phyloP scores from a whole-genome alignment of 1,284 basidiomycete species.

The Heterobasidion irregulare region DNA sequence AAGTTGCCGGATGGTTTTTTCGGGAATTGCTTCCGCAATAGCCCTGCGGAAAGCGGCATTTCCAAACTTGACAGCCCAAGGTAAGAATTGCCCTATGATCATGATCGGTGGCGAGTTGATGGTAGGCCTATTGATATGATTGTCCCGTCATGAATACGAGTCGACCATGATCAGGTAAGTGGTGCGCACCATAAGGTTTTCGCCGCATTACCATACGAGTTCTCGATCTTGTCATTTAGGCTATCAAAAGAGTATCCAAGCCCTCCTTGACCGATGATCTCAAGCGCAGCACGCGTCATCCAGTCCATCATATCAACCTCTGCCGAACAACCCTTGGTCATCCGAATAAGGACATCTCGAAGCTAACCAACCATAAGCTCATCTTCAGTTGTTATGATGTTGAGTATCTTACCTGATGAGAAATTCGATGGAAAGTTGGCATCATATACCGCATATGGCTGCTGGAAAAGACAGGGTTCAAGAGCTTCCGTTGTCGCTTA shows the following conservation, averaged over 20 bases:
- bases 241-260: conserved; percentile 28
- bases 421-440: conserved; percentile 16
- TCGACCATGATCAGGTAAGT: conserved; percentile 9
- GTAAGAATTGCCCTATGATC: conserved; percentile 25
- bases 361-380: neutral
- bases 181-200: conserved; percentile 15
- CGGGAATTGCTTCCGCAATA: conserved; percentile 22
- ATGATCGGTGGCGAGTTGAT: conserved; percentile 12
- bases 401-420: conserved; percentile 11
- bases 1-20: conserved; percentile 20
- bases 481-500: conserved; percentile 17
- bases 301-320: conserved; percentile 13
- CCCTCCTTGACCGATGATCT: conserved; percentile 17
- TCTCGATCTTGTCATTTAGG: conserved; percentile 12
- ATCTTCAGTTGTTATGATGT: neutral
- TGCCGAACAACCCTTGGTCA: neutral
- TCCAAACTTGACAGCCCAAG: conserved; percentile 2
- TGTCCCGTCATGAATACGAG: neutral
- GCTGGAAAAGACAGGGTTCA: conserved; percentile 19
- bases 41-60: conserved; percentile 20
- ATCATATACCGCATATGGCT: conserved; percentile 17
- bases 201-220: conserved; percentile 20
- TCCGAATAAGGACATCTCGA: neutral
- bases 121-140: conserved; percentile 4
- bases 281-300: conserved; percentile 21